Base-by-base conservation (phyloP, 106 monocot genomes). In the Acanthochlamys bracteata region DNA sequence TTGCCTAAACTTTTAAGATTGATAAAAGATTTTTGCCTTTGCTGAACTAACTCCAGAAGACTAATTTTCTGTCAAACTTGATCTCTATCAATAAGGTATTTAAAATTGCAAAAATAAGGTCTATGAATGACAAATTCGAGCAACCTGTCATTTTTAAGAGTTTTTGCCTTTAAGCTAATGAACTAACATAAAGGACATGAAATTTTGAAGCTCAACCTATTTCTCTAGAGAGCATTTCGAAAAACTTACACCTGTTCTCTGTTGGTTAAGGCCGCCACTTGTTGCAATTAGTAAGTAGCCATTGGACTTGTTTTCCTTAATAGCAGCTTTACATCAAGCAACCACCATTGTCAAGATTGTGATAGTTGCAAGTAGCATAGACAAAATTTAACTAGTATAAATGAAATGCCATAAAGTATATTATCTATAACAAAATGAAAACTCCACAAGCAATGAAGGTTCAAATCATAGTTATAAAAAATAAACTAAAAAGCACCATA, bases 251-350 rank as follows among this genome's bases (percentile, higher is more conserved):
- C 93, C 93, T 39, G 70, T 89, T 72, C 93, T 75, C 76, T 93
- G 89, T 75, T 93, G 93, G 59, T 93, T 93, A 59, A 93, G 60
- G 64, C 93, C 93, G 69, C 93, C 93, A 69, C 93, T 93, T 63
- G 89, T 59, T 65, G 83, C 93, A 60, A 93, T 93, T 27, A 93
- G 67, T 66, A 93, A 75, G 59, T 93, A 93, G 24, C 93, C 93
- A 68, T 89, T 93, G 20, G 89, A 86, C 71, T 66, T 79, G 16
- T 76, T 81, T 72, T 83, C 76, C 23, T 66, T 66, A 4, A 75
- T 89, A 16, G 72, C 66, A 75, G 69, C 86, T 93, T 41, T n/a
- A 70, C 27, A 63, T 7, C 39, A 51, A 54, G 11, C 16, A 54
- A 54, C 43, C 12, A 54, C 7, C 6, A 54, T 16, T 6, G 19